Percentiles rank a stretch among this genome's conserved stretches.
Evolutionary conservation across 441 rosid species (phyloP).

Genomic region (Manihot esculenta): DNA sequence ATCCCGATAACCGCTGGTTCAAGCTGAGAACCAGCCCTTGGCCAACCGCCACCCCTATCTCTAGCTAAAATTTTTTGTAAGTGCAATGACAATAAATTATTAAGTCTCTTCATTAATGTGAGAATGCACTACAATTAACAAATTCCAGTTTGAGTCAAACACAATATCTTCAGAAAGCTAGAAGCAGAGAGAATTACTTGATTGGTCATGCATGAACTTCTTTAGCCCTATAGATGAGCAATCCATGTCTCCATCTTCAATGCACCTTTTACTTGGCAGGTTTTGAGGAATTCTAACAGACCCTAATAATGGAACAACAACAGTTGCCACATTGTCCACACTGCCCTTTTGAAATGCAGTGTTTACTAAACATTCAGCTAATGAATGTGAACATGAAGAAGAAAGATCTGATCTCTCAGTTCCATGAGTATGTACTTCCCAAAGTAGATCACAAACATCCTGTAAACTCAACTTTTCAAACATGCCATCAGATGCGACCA

Average conservation of each 20-base stretch:
- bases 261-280: constrained; percentile 37
- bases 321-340: constrained; percentile 83
- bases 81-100: background rate
- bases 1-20: too few relatives aligned
- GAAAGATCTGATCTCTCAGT: constrained; percentile 42
- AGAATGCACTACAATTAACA: background rate
- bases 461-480: constrained; percentile 79
- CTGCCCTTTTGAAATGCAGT: constrained; percentile 79
- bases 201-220: constrained; percentile 39
- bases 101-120: background rate
- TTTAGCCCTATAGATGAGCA: constrained; percentile 33
- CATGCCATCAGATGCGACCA: constrained; percentile 92
- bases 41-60: too few relatives aligned
- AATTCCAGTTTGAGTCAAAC: background rate
- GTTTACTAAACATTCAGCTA: constrained; percentile 82
- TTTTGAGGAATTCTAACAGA: constrained; percentile 44
- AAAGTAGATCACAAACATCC: constrained; percentile 78
- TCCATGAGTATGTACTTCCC: constrained; percentile 53
- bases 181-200: constrained; percentile 44
- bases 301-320: constrained; percentile 74
- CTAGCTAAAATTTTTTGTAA: too few relatives aligned
- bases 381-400: constrained; percentile 64
- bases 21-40: too few relatives aligned
- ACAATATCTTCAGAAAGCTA: constrained; percentile 14
- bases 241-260: constrained; percentile 36